Evolutionary conservation across 2,329 filamentous ascomycete genomes (phyloP).

Genomic region (Aspergillus pseudoviridinutans): DNA sequence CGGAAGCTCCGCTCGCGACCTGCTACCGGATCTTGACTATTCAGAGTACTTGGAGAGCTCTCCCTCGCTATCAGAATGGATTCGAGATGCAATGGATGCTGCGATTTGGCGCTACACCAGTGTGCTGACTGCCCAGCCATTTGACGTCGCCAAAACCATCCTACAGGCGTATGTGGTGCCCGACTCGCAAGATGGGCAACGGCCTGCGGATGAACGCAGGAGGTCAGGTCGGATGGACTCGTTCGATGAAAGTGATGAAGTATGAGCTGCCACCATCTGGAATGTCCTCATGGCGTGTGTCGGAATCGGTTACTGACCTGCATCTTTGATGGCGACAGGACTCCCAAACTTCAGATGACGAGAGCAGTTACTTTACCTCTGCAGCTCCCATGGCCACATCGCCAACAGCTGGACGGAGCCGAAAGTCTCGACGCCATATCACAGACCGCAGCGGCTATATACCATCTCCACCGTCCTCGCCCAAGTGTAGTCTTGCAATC

Average conservation of each 20-base stretch:
- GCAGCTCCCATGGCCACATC: conserved; percentile 42
- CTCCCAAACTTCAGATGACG: conserved; percentile 61
- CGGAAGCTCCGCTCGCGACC: conserved; percentile 68
- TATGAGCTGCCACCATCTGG: conserved; percentile 13
- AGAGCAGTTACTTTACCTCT: conserved; percentile 81
- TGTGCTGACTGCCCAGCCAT: conserved; percentile 86
- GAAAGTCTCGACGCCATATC: conserved; percentile 37
- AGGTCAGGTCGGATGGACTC: conserved; percentile 24
- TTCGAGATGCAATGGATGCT: conserved; percentile 75
- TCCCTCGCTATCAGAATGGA: conserved; percentile 68
- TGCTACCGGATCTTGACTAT: conserved; percentile 88
- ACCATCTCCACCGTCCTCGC: conserved; percentile 35
- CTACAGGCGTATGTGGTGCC: conserved; percentile 67
- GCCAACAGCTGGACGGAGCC: conserved; percentile 38
- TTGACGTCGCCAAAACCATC: conserved; percentile 93
- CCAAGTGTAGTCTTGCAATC: conserved; percentile 63
- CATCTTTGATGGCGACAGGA: conserved; percentile 20
- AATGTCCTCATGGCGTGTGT: not conserved
- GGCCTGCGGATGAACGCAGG: conserved; percentile 25
- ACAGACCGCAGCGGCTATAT: conserved; percentile 46
- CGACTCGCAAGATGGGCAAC: conserved; percentile 31
- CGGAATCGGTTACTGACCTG: not conserved
- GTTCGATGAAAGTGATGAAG: conserved; percentile 35
- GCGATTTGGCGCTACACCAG: conserved; percentile 89
- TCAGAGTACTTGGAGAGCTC: conserved; percentile 78